Base-by-base conservation (phyloP, 2,329 filamentous ascomycete species). In the Claviceps pusilla region DNA sequence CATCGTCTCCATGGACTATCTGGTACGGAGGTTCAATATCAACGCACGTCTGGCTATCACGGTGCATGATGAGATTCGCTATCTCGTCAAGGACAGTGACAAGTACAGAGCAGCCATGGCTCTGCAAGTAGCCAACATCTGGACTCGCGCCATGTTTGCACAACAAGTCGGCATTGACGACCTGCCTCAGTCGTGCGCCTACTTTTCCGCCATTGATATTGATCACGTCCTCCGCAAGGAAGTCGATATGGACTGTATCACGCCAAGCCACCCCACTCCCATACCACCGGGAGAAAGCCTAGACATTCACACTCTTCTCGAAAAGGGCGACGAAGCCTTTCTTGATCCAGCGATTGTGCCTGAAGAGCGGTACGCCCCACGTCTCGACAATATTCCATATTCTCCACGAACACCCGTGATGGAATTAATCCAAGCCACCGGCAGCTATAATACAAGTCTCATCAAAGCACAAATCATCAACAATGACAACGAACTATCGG, bases 131-230 rank as follows among this genome's bases (percentile, higher is more conserved):
- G 83, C 90, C 56, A 98, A 98, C 64, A 69, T 98, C 24, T 98
- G 93, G 93, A 98, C 94, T 0, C 79, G 93, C 51, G 90, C 90
- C 59, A 96, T 98, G 87, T 98, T 98, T 67, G 82, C 87, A 0
- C 89, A 98, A 69, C 93, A 98, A 69, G 87, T 96, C 64, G 93
- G 93, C 56, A 98, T 98, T 62, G 76, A 95, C 59, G 93, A 98
- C 64, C 77, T 98, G 10, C 93, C 94, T 0, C 93, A 97, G 64
- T 83, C 86, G 0, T 96, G 90, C 63, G 93, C 93, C 9, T 98
- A 89, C 69, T 98, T 98, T 70, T 94, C 87, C 1, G 91, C 93
- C 3, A 82, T 98, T 6, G 93, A 98, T 64, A 87, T 98, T 59
- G 93, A 98, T 64, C 84, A 89, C 62, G 90, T 98, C 3, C 76